Base-by-base conservation (phyloP, 139 green algal species). In the Chara braunii region DNA sequence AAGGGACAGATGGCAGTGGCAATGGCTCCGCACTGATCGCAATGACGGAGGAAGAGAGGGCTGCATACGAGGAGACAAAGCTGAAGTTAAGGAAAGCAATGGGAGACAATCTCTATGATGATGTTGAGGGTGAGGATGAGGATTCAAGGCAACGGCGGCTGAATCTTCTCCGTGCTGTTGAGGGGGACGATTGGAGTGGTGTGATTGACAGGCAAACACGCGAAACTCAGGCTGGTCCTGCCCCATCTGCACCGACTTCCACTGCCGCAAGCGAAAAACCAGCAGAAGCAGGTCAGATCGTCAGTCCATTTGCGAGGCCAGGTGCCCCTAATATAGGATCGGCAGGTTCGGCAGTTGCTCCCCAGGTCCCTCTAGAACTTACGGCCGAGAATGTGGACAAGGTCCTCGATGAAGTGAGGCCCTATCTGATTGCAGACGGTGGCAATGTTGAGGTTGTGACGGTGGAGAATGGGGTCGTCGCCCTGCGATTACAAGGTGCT, bases 361-460 rank as follows among this genome's bases (percentile, higher is more conserved):
- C 53, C 12, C n/a, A 12, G 12, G 12, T 8, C 11, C 18, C 22
- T 28, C 30, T 74, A 7, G 48, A 61, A 32, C 42, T 79, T 36
- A 76, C 0, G 2, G 42, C 48, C 26, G 63, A 56, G n/a, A 53
- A 12, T 23, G 71, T 78, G 37, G 68, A 79, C 56, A 11, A 9
- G 1, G 67, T 33, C 30, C 30, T 75, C 50, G 42, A 75, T 22
- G 83, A 93, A 24, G 90, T 97, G 22, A 79, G 90, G 30, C 90
- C 90, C 1, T 96, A 94, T 84, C 74, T 97, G 26, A 87, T 95
- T 33, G 88, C 89, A 3, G 90, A 97, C 64, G 90, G 90, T 18
- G 90, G 90, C 40, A 89, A 97, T 63, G 87, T 96, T 32, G 80
- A 89, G 42, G 90, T 97, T 31, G 83, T 87, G 26, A 68, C 60